These are phyloP conservation scores for Cryptococcus sp. DNA, from an alignment of 1,284 basidiomycete genomes.

Conservation along the genomic window DNA sequence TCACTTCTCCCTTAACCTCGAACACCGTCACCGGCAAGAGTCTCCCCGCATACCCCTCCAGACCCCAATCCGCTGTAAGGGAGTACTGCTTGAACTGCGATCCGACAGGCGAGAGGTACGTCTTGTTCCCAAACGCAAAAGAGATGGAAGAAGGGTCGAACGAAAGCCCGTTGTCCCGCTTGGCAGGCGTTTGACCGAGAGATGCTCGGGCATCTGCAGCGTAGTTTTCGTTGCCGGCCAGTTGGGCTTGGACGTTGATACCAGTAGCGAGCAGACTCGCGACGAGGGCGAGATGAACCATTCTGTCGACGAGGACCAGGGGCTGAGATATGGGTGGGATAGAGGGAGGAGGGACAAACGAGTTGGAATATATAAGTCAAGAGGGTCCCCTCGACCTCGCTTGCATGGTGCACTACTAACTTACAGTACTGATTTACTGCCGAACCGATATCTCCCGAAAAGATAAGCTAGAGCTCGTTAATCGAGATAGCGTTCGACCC, in stretches of 20 bases:
- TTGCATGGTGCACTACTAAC: no score
- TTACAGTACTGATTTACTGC: no score
- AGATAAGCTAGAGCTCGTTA: no score
- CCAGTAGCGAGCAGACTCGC: not conserved
- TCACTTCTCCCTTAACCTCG: slow-evolving; percentile 20
- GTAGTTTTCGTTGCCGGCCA: slow-evolving; percentile 3
- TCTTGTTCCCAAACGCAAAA: slow-evolving; percentile 18
- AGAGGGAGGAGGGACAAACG: no score
- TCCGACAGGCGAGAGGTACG: slow-evolving; percentile 20
- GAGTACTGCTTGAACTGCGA: slow-evolving; percentile 16
- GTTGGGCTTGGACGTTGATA: not conserved
- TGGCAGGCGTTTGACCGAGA: not conserved
- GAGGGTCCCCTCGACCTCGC: no score
- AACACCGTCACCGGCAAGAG: slow-evolving; percentile 20
- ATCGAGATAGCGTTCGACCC: no score
- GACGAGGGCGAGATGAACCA: no score
- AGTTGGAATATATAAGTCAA: no score
- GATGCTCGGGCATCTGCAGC: slow-evolving; percentile 2
- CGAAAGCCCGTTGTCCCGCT: slow-evolving; percentile 2
- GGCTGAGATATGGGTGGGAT: no score
- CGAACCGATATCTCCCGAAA: no score
- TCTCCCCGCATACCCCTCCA: slow-evolving; percentile 8
- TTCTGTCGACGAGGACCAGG: no score
- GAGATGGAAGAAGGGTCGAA: slow-evolving; percentile 15
- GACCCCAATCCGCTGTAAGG: slow-evolving; percentile 11